A percentile compares a stretch with the other conserved stretches of the same genome.
Conservation (phyloP, 1,139 yeast species). For the Schwanniomyces etchellsii region DNA sequence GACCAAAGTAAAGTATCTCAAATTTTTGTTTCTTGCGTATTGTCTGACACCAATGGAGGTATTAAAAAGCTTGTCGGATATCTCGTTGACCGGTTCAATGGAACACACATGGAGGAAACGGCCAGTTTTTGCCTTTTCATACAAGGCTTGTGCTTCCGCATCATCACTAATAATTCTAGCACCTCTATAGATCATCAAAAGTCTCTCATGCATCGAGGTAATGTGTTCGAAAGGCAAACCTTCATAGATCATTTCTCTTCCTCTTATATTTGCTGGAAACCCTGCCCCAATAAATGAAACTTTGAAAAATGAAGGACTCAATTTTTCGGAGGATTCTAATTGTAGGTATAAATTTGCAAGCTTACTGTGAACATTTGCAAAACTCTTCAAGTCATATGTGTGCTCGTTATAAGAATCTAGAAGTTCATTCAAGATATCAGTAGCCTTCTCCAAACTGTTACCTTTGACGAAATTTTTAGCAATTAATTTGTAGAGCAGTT, state of each 20-base stretch:
- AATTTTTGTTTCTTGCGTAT: slow-evolving; percentile 66
- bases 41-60: slow-evolving; percentile 58
- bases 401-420: slow-evolving; percentile 68
- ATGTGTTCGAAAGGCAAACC: slow-evolving; percentile 87
- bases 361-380: slow-evolving; percentile 67
- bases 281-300: slow-evolving; percentile 82
- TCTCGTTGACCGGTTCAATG: slow-evolving; percentile 63
- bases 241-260: slow-evolving; percentile 75
- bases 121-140: slow-evolving; percentile 55
- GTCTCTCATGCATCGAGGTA: slow-evolving; percentile 74
- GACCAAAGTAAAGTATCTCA: slow-evolving; percentile 63
- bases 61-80: slow-evolving; percentile 42
- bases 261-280: slow-evolving; percentile 72
- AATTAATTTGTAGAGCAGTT: slow-evolving; percentile 62
- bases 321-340: slow-evolving; percentile 66
- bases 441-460: slow-evolving; percentile 69
- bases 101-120: slow-evolving; percentile 68
- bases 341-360: slow-evolving; percentile 64
- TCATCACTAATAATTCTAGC: slow-evolving; percentile 69
- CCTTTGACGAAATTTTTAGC: slow-evolving; percentile 72
- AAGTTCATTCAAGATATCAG: slow-evolving; percentile 71
- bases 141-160: slow-evolving; percentile 49
- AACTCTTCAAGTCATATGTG: slow-evolving; percentile 72
- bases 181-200: slow-evolving; percentile 75
- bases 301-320: slow-evolving; percentile 73